Base-by-base conservation (phyloP, 1,284 basidiomycete species). In the Cutaneotrichosporon cavernicola region DNA sequence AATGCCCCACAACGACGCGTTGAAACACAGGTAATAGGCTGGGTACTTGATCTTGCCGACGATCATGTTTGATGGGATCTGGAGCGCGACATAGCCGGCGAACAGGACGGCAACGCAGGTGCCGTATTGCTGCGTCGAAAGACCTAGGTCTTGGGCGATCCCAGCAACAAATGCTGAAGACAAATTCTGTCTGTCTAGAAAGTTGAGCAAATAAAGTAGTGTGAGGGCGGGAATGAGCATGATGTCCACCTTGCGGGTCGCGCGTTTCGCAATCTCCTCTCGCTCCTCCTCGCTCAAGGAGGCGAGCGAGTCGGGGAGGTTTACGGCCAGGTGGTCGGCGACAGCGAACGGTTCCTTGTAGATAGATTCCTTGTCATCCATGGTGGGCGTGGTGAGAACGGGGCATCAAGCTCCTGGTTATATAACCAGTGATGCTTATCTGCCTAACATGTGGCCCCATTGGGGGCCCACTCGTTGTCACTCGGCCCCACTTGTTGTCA, bases 31-130 rank as follows among this genome's bases (percentile, higher is more conserved):
- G 64, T 79, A 64, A 31, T 40, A 43, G 1, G 58, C 62, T 3
- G 62, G 62, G 47, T 49, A 40, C 22, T 21, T n/a, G 30, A 68
- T 57, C 58, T 64, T 65, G 38, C 61, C 52, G 7, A 59, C 58
- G 36, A 79, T 56, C 71, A 79, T 78, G 68, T 78, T 78, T 34
- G 70, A 72, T 11, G 74, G 74, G 34, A 78, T 62, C 57, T 77
- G 77, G 22, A 76, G 68, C 7, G 70, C 59, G 50, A 75, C 72
- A 60, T 72, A 76, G 31, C 72, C 74, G 18, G 70, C 81, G 60
- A 78, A 83, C 2, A 83, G 73, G 36, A 83, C 73, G 5, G 79
- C 76, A 2, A 82, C 73, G 14, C 73, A 72, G 0, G 80, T 81
- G 21, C 70, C 69, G 70, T 78, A 81, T 49, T 81, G 64, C 11